Base-by-base conservation (phyloP, 805 yeast species). In the Kuraishia molischiana region DNA sequence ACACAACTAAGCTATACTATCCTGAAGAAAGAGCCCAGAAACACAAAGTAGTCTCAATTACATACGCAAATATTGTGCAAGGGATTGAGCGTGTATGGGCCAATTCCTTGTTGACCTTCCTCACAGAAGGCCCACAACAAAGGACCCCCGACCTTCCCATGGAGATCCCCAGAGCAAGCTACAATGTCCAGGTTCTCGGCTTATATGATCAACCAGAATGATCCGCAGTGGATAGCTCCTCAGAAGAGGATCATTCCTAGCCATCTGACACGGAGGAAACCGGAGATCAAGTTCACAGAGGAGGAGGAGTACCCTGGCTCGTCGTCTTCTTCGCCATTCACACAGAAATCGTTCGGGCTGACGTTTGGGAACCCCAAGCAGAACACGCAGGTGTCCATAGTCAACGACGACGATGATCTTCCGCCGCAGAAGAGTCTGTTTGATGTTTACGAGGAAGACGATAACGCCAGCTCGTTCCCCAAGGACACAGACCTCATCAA, bases 391-490 rank as follows among this genome's bases (percentile, higher is more conserved):
- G 22, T 13, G 22, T n/a, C 20, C 10, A 14, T 22, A 11, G 24
- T 17, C 14, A 29, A 32, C 11, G 69, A 34, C 18, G 43, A 41
- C 34, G 68, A 61, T 28, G 76, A 71, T 41, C 42, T 59, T 26
- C 79, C 78, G 9, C 80, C 79, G 1, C 50, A 62, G 4, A 54
- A 66, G 41, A 72, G 79, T 3, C 57, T 74, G 19, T 67, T 63
- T 43, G 80, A 74, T 44, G 58, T 70, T 39, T 62, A 50, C 29
- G 37, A 59, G 34, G 66, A 66, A 34, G 69, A 67, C 37, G 63
- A 66, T 5, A 58, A 63, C 22, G 51, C 60, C 24, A 28, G n/a
- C 11, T 22, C 17, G 4, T 26, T 29, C 19, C 19, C 35, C 11
- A 39, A 38, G 24, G 34, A 33, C 11, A 31, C 26, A 13, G 43